Conservation (phyloP, 345 rosid species). For the Eucalyptus melliodora region DNA sequence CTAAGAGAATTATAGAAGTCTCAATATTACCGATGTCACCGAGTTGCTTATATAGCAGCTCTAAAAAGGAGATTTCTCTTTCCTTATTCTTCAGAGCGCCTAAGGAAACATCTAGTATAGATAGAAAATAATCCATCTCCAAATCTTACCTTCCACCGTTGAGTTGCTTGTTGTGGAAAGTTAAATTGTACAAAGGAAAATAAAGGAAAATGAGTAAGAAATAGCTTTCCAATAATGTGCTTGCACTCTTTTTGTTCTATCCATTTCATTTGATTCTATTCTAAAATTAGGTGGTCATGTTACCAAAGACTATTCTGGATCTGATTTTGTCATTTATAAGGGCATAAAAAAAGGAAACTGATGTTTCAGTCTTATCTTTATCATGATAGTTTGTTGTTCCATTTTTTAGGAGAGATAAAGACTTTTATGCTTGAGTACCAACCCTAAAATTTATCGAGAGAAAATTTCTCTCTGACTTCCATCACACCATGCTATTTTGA, state of each 20-base stretch:
- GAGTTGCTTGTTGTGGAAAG: not conserved
- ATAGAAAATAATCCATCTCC: not conserved
- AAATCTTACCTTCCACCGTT: not conserved
- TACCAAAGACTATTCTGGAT: not conserved
- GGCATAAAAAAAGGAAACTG: not conserved
- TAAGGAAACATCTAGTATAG: not conserved
- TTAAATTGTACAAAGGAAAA: not conserved
- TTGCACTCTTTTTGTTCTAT: not conserved
- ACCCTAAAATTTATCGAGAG: not conserved
- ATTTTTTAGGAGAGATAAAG: not conserved
- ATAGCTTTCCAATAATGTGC: not conserved
- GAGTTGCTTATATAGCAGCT: not conserved
- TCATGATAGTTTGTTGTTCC: not conserved
- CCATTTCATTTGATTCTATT: not conserved
- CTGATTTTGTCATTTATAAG: not conserved
- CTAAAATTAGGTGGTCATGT: not conserved
- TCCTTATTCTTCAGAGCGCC: not conserved
- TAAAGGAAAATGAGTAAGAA: not conserved
- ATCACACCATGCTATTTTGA: rapidly evolving
- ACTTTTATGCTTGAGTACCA: not conserved
- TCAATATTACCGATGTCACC: not conserved
- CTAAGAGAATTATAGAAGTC: not conserved
- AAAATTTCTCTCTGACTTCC: not conserved
- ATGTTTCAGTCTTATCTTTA: not conserved
- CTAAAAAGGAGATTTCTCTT: not conserved